Conservation (phyloP, 345 rosid genomes). For the Iberis pinnata region DNA sequence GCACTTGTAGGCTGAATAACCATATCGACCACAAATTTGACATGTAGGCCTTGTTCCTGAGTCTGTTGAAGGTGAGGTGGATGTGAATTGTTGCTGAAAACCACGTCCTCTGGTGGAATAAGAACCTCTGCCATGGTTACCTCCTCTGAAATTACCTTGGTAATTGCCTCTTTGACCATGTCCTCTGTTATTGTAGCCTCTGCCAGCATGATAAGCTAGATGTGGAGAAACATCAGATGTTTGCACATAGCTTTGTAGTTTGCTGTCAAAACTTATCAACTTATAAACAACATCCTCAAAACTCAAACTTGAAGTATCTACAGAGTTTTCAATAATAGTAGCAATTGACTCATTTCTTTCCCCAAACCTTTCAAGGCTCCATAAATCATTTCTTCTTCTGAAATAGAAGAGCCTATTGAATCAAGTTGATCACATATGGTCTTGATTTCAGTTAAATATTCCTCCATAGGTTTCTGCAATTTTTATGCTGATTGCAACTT, state of each 20-base stretch:
- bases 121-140: not conserved
- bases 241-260: not conserved
- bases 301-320: not conserved
- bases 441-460: not conserved
- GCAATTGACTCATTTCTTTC: not conserved
- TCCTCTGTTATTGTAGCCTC: not conserved
- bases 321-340: not conserved
- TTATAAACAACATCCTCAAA: not conserved
- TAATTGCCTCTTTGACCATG: not conserved
- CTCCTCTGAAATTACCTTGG: not conserved
- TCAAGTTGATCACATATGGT: not conserved
- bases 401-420: not conserved
- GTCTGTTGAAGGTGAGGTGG: not conserved
- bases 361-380: not conserved
- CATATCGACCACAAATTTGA: not conserved
- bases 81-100: not conserved
- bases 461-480: not conserved
- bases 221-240: not conserved
- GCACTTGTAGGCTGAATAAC: not conserved
- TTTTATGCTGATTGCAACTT: not conserved
- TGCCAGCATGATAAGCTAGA: not conserved
- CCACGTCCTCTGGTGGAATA: not conserved
- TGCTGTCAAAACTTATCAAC: not conserved
- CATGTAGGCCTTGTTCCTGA: not conserved
- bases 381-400: not conserved